These are phyloP conservation scores for Neofusicoccum sp. DNA, from an alignment of 2,329 filamentous ascomycete species.

Conservation along the genomic window DNA sequence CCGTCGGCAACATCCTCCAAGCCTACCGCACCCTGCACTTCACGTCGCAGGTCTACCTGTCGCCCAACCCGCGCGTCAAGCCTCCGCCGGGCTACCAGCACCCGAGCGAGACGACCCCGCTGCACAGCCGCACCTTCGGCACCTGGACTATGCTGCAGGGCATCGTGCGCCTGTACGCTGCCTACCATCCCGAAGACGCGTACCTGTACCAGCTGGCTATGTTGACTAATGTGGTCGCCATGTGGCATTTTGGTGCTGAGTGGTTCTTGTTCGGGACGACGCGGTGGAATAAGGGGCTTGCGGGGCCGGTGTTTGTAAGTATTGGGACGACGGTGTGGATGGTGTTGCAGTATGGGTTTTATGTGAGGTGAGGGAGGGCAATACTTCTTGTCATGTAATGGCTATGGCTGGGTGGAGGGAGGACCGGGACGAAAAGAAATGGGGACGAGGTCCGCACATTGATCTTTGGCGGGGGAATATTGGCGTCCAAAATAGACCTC, in stretches of 20 bases:
- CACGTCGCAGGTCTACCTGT: conserved; percentile 83
- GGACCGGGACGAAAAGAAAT: background rate
- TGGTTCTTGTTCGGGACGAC: conserved; percentile 76
- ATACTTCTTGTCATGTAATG: no score
- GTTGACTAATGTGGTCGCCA: conserved; percentile 77
- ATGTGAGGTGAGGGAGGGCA: conserved; percentile 51
- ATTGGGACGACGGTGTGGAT: conserved; percentile 61
- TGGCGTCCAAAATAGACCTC: background rate
- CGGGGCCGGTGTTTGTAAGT: conserved; percentile 58
- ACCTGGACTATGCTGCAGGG: conserved; percentile 82
- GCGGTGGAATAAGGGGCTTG: conserved; percentile 59
- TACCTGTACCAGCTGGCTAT: conserved; percentile 76
- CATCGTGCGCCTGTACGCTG: conserved; percentile 76
- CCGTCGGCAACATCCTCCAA: conserved; percentile 81
- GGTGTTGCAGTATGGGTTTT: conserved; percentile 65
- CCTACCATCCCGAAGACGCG: conserved; percentile 73
- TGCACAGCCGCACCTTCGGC: conserved; percentile 77
- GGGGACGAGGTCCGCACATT: no score
- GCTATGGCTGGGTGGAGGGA: no score
- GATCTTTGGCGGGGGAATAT: background rate
- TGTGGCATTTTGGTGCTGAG: conserved; percentile 76
- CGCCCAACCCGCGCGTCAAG: conserved; percentile 49
- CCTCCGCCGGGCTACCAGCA: conserved; percentile 37
- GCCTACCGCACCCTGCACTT: conserved; percentile 77
- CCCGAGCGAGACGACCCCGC: conserved; percentile 62